phyloP scores from a whole-genome alignment of 1,284 basidiomycete species.

The Cryptococcus floricola region DNA sequence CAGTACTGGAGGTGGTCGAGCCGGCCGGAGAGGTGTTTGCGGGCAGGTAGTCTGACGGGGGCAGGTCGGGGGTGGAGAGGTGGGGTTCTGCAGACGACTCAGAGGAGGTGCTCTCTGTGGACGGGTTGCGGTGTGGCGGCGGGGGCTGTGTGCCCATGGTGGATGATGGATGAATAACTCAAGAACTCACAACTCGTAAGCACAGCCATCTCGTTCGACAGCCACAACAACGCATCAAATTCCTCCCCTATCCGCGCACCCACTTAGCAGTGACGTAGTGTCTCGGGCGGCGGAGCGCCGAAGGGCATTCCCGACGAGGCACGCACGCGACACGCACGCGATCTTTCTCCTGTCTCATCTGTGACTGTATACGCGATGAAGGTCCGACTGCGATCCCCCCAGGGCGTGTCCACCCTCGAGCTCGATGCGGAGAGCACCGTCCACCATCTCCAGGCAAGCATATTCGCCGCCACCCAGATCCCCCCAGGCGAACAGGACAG shows the following conservation, averaged over 20 bases:
- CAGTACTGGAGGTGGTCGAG: slow-evolving; percentile 21
- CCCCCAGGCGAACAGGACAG: slow-evolving; percentile 70
- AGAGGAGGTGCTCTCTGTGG: slow-evolving; percentile 4
- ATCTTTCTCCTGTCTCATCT: too few species aligned
- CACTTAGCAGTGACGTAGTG: too few species aligned
- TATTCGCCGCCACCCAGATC: slow-evolving; percentile 64
- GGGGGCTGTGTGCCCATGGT: not conserved
- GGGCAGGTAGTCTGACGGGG: slow-evolving; percentile 1
- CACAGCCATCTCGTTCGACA: not conserved
- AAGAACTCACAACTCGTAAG: too few species aligned
- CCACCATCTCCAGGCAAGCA: slow-evolving; percentile 66
- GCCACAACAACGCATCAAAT: too few species aligned
- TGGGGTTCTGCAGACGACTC: slow-evolving; percentile 7
- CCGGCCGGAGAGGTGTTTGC: slow-evolving; percentile 17
- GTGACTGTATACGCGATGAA: too few species aligned
- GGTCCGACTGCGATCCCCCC: slow-evolving; percentile 71
- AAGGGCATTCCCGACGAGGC: too few species aligned
- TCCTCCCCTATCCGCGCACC: too few species aligned
- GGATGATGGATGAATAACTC: too few species aligned
- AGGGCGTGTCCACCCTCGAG: slow-evolving; percentile 72
- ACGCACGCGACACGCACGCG: too few species aligned
- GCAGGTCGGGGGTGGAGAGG: slow-evolving; percentile 10
- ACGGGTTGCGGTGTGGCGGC: slow-evolving; percentile 4
- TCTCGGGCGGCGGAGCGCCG: too few species aligned
- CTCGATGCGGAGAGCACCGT: slow-evolving; percentile 57